A percentile compares a stretch with the other conserved stretches of the same genome.
These are phyloP conservation scores for Raffaelea ambrosiae DNA, from an alignment of 2,329 filamentous ascomycete species.

Conservation along the genomic window DNA sequence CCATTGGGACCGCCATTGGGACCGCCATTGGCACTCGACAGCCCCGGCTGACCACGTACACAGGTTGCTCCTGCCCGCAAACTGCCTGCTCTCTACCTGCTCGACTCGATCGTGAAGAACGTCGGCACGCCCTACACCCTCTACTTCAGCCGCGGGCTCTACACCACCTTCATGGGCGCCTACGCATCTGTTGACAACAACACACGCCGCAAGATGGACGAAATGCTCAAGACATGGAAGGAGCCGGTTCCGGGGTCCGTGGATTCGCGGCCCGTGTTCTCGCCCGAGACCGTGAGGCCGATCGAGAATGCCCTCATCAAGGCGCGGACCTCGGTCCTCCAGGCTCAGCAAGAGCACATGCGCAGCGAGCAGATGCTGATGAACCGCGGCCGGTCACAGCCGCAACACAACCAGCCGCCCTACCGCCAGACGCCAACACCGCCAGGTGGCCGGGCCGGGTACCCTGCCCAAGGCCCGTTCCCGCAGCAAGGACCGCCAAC, in stretches of 20 bases:
- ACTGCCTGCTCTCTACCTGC: slow-evolving; percentile 89
- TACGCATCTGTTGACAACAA: slow-evolving; percentile 80
- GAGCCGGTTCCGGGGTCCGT: slow-evolving; percentile 90
- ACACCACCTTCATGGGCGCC: slow-evolving; percentile 92
- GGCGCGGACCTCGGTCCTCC: slow-evolving; percentile 54
- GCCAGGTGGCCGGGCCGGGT: slow-evolving; percentile 37
- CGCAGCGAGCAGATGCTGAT: slow-evolving; percentile 48
- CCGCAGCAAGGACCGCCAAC: slow-evolving; percentile 23
- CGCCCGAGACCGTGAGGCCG: slow-evolving; percentile 73
- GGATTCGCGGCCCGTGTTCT: slow-evolving; percentile 87
- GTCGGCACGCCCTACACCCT: slow-evolving; percentile 95
- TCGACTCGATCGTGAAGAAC: slow-evolving; percentile 98
- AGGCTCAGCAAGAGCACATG: slow-evolving; percentile 47
- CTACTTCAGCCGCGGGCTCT: slow-evolving; percentile 86
- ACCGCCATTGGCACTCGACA: neutral
- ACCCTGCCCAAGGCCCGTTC: slow-evolving; percentile 20
- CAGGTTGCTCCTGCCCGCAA: slow-evolving; percentile 86
- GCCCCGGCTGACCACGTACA: slow-evolving; percentile 12
- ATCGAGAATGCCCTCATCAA: slow-evolving; percentile 95
- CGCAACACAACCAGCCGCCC: slow-evolving; percentile 34
- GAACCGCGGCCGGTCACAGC: slow-evolving; percentile 27
- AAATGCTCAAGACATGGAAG: slow-evolving; percentile 97
- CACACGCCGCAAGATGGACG: slow-evolving; percentile 86
- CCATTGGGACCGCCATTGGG: slow-evolving; percentile 35
- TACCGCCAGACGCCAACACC: slow-evolving; percentile 71